Conservation (phyloP, 345 rosid species). For the Pistacia vera region DNA sequence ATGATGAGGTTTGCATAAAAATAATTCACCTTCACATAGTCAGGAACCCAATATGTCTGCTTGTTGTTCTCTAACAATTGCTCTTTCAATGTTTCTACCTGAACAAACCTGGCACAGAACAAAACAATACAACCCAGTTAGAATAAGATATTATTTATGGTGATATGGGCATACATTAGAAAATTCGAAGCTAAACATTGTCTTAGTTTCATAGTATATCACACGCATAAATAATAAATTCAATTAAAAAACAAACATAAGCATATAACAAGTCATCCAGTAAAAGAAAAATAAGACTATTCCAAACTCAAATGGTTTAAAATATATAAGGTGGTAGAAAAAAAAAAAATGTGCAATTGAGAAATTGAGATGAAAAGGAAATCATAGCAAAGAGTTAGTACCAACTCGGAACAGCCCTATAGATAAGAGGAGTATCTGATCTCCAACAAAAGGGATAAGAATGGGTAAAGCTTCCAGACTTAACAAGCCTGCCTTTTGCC, state of each 20-base stretch:
- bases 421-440: conserved; percentile 94
- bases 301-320: not conserved
- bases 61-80: conserved; percentile 81
- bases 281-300: not conserved
- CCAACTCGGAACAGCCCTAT: conserved; percentile 99
- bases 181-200: too few relatives aligned
- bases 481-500: conserved; percentile 94
- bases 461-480: conserved; percentile 80
- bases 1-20: not conserved
- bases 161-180: too few relatives aligned
- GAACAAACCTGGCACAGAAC: conserved; percentile 70
- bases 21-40: conserved; percentile 80
- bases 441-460: conserved; percentile 93
- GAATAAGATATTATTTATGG: too few relatives aligned
- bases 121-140: conserved; percentile 1
- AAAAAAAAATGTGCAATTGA: not conserved
- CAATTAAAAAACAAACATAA: not conserved
- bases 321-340: not conserved
- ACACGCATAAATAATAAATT: not conserved
- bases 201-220: not conserved
- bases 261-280: not conserved
- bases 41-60: conserved; percentile 98
- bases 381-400: conserved; percentile 27
- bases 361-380: not conserved
- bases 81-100: conserved; percentile 80